Evolutionary conservation across 2,329 filamentous ascomycete species (phyloP).

Genomic region (Hypoxylon sp.): DNA sequence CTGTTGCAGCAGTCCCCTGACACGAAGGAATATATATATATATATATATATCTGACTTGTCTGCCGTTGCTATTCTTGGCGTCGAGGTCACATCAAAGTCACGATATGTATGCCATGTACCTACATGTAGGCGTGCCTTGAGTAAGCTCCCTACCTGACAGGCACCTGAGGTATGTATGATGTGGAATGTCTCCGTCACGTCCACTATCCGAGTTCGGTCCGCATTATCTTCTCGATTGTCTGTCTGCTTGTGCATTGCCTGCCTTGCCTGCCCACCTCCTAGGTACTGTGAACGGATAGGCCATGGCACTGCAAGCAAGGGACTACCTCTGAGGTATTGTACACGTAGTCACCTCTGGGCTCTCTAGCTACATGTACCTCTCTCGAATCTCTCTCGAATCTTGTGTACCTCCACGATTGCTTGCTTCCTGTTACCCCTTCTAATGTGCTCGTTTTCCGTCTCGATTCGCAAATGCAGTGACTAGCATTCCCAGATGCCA

Average conservation of each 20-base stretch:
- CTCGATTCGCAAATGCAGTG: conserved; percentile 3
- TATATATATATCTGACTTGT: no score
- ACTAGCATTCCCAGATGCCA: conserved; percentile 8
- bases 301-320: neutral
- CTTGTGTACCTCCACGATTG: neutral
- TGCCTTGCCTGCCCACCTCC: no score
- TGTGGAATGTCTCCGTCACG: neutral
- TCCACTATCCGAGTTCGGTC: conserved; percentile 16
- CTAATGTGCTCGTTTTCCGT: neutral
- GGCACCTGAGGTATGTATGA: neutral
- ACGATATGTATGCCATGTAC: neutral
- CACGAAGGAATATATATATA: no score
- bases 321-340: no score
- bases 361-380: neutral
- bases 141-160: no score
- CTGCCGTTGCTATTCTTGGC: neutral
- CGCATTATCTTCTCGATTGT: neutral
- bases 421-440: neutral
- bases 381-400: no score
- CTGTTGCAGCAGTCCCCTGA: no score
- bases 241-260: conserved; percentile 1
- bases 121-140: no score
- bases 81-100: conserved; percentile 3
- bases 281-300: no score
- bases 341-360: neutral